Base-by-base conservation (phyloP, 2,329 filamentous ascomycete species). In the Fusarium begoniae region DNA sequence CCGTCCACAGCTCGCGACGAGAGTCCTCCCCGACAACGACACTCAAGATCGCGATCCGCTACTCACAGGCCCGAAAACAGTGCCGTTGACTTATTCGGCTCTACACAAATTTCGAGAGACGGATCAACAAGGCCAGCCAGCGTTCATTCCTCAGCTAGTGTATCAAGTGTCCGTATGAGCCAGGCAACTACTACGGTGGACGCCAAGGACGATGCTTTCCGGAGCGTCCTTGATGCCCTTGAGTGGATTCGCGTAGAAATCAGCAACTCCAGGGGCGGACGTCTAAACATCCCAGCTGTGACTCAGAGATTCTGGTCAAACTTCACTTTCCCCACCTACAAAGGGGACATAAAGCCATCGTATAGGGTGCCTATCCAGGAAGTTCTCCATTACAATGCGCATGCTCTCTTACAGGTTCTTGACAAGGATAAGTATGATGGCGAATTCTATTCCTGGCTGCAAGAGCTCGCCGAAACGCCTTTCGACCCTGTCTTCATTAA, bases 311-410 rank as follows among this genome's bases (percentile, higher is more conserved):
- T 84, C 6, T 84, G 81, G 69, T 80, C 80, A 26, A 63, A 58
- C 28, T 81, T 81, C 70, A 78, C 71, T 37, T 80, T 83, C 35
- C 80, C 81, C 13, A 63, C 59, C 32, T 76, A 68, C 43, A 81
- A 77, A 41, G 79, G 69, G 8, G 76, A 74, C 0, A 55, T 79
- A 17, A 74, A 45, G 10, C 82, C 79, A 26, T 77, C 80, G n/a
- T 85, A 86, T 75, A 85, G 79, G 53, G 81, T 88, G 15, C 82
- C 81, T 6, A 79, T 82, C 6, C 63, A 79, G 43, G 84, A 88
- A 43, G 76, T 88, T 7, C 75, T 87, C 5, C 80, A 83, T 18
- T 88, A 86, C 68, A 85, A 86, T 60, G 82, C 86, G 4, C 73
- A 73, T 9, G 82, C 82, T 11, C 79, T 90, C 11, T 70, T 85